Conservation (phyloP, 441 rosid genomes). For the Syzygium syzygioides region DNA sequence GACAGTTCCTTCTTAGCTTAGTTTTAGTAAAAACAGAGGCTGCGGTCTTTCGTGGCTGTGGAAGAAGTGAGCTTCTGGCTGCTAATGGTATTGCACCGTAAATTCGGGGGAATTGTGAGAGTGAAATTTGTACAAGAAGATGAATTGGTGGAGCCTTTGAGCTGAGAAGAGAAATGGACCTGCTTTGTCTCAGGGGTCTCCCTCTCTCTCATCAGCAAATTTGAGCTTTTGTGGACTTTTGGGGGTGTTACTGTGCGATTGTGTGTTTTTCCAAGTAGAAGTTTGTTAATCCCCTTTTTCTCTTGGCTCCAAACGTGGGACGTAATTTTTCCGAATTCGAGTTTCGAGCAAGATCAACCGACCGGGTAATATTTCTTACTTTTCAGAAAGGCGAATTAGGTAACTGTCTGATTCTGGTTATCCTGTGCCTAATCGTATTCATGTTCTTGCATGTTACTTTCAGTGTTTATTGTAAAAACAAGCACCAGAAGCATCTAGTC, state of each 20-base stretch:
- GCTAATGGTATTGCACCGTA: not conserved
- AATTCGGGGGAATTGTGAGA: not conserved
- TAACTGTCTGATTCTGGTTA: not conserved
- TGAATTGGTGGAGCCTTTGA: not conserved
- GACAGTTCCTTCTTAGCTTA: constrained; percentile 1
- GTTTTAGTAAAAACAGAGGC: not conserved
- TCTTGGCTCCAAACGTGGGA: not conserved
- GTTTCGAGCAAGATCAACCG: not conserved
- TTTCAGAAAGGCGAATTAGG: not conserved
- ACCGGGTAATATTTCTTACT: not conserved
- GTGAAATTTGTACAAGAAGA: not conserved
- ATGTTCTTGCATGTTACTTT: not conserved
- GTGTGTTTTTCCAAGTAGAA: not conserved
- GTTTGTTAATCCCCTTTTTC: not conserved
- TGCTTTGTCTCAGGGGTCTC: not conserved
- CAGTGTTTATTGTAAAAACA: not conserved
- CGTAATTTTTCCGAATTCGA: not conserved
- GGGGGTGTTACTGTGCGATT: not conserved
- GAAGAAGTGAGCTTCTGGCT: not conserved
- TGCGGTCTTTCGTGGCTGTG: not conserved
- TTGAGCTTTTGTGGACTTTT: not conserved
- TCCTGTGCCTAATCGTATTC: not conserved
- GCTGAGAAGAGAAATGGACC: not conserved
- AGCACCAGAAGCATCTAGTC: not conserved
- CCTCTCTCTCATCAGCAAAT: not conserved